A percentile compares a stretch with the other conserved stretches of the same genome.
Evolutionary conservation across 2,329 filamentous ascomycete genomes (phyloP).

Genomic region (Clathrospora elynae): DNA sequence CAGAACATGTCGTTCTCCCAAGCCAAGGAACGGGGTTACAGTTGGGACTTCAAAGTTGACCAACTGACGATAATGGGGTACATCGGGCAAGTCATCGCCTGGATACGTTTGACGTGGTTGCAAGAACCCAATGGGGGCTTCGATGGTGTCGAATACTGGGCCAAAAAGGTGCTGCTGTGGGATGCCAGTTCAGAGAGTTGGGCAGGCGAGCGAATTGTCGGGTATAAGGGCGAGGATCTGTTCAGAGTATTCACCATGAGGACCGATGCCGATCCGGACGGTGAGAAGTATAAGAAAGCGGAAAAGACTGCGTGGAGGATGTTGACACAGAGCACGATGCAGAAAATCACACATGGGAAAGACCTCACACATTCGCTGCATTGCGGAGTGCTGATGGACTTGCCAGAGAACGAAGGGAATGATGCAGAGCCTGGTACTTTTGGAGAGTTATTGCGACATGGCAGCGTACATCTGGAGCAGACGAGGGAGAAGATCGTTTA

Average conservation of each 20-base stretch:
- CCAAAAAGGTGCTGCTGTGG: conserved; percentile 36
- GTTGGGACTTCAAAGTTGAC: conserved; percentile 44
- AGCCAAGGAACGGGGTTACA: conserved; percentile 26
- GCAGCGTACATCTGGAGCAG: conserved; percentile 45
- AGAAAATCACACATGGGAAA: conserved; percentile 49
- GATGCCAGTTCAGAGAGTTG: conserved; percentile 31
- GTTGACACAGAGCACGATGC: conserved; percentile 39
- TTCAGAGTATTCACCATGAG: conserved; percentile 34
- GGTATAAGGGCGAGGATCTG: conserved; percentile 32
- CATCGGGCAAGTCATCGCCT: conserved; percentile 49
- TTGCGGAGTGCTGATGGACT: conserved; percentile 40
- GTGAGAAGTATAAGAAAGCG: conserved; percentile 35
- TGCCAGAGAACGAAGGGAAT: conserved; percentile 39
- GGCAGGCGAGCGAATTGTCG: conserved; percentile 32
- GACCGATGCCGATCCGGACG: conserved; percentile 29
- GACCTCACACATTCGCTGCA: conserved; percentile 28
- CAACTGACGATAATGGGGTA: conserved; percentile 46
- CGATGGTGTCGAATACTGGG: conserved; percentile 38
- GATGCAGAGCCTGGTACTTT: conserved; percentile 44
- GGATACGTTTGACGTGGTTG: conserved; percentile 42
- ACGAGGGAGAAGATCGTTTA: conserved; percentile 34
- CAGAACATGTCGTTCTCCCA: conserved; percentile 31
- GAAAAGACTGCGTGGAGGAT: conserved; percentile 37
- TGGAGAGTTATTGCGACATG: conserved; percentile 46
- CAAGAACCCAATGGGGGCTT: conserved; percentile 41